These are phyloP conservation scores for Stemphylium vesicarium DNA, from an alignment of 2,329 filamentous ascomycete species.

Conservation along the genomic window DNA sequence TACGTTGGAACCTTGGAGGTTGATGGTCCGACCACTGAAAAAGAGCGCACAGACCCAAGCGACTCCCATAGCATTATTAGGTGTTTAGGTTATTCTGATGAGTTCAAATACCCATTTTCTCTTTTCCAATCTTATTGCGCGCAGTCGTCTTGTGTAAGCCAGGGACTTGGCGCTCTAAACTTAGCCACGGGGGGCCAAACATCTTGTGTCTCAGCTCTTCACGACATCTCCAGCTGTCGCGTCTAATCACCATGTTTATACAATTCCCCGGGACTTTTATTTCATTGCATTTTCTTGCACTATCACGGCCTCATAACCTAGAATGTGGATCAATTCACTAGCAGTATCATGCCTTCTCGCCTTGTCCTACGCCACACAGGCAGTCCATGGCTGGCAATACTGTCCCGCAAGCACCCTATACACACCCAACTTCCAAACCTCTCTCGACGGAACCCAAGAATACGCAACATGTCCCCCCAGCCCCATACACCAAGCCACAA, in stretches of 20 bases:
- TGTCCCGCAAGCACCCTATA: conserved; percentile 31
- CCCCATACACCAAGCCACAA: background rate
- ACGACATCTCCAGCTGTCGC: conserved; percentile 2
- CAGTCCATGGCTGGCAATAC: conserved; percentile 29
- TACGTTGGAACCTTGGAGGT: background rate
- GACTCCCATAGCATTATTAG: conserved; percentile 25
- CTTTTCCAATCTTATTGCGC: background rate
- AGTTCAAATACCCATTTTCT: conserved; percentile 26
- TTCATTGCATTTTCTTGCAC: background rate
- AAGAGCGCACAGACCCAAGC: background rate
- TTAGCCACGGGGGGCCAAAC: conserved; percentile 18
- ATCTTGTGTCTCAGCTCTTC: conserved; percentile 24
- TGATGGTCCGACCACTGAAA: background rate
- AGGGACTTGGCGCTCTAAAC: conserved; percentile 16
- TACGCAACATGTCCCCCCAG: background rate
- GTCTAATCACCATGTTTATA: background rate
- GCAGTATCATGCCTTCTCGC: background rate
- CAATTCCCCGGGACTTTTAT: background rate
- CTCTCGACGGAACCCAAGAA: conserved; percentile 16
- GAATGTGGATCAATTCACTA: background rate
- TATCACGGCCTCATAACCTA: background rate
- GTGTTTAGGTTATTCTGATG: conserved; percentile 32
- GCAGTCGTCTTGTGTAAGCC: conserved; percentile 12
- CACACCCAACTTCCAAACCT: conserved; percentile 18
- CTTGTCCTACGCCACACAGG: background rate